Evolutionary conservation across 257 asterid species (phyloP).

Genomic region (Scutellaria baicalensis): DNA sequence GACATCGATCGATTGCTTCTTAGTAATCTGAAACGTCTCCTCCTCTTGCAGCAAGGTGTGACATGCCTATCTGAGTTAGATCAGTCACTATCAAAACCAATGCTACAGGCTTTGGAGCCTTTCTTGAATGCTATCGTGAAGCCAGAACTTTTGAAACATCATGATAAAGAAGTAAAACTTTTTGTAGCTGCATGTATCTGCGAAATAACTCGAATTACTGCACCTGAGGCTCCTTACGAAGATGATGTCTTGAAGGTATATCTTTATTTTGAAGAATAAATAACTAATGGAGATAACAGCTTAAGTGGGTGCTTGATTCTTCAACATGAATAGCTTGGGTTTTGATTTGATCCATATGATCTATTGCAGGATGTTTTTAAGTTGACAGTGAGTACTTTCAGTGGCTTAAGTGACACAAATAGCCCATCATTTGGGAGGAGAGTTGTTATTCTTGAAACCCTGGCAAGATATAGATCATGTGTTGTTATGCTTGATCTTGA

Average conservation of each 20-base stretch:
- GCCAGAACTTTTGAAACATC: slow-evolving; percentile 89
- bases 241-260: slow-evolving; percentile 83
- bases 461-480: slow-evolving; percentile 94
- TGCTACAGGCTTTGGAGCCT: slow-evolving; percentile 78
- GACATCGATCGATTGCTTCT: slow-evolving; percentile 9
- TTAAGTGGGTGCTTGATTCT: slow-evolving; percentile 6
- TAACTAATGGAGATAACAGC: slow-evolving; percentile 8
- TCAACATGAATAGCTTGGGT: background rate
- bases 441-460: slow-evolving; percentile 84
- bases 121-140: slow-evolving; percentile 68
- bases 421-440: slow-evolving; percentile 86
- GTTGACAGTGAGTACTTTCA: slow-evolving; percentile 85
- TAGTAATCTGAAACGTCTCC: background rate
- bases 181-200: slow-evolving; percentile 93
- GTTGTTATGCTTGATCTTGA: slow-evolving; percentile 99
- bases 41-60: slow-evolving; percentile 78
- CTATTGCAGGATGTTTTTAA: slow-evolving; percentile 74
- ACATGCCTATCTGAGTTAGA: slow-evolving; percentile 77
- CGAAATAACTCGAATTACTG: slow-evolving; percentile 95
- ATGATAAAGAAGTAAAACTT: slow-evolving; percentile 85
- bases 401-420: slow-evolving; percentile 69
- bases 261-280: slow-evolving; percentile 7
- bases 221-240: slow-evolving; percentile 91
- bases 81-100: slow-evolving; percentile 73
- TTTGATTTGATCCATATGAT: slow-evolving; percentile 23